Percentiles rank a stretch among this genome's conserved stretches.
These are phyloP conservation scores for Entrophospora sp. DNA, from an alignment of 192 early-diverging fungal species.

Conservation along the genomic window DNA sequence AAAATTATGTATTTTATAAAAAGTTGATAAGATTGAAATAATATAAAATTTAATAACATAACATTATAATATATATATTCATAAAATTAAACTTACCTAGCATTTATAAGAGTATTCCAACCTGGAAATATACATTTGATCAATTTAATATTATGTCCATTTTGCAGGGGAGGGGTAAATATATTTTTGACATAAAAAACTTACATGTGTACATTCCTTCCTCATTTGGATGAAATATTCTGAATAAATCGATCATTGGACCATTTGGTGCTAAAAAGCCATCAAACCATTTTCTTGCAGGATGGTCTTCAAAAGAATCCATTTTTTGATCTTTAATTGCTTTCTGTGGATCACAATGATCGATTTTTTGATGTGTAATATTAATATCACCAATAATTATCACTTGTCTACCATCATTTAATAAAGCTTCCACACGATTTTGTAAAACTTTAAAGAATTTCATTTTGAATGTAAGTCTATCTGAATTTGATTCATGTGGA, in stretches of 20 bases:
- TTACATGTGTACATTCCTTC: constrained; percentile 46
- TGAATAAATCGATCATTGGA: constrained; percentile 55
- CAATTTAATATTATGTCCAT: not conserved
- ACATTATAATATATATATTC: not conserved
- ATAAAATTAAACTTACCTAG: too few relatives aligned
- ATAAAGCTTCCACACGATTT: constrained; percentile 36
- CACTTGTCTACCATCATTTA: constrained; percentile 44
- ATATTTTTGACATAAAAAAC: not conserved
- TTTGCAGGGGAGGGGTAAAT: not conserved
- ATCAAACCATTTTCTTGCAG: constrained; percentile 57
- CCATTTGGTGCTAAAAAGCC: constrained; percentile 48
- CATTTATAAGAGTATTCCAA: constrained; percentile 70
- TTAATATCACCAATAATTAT: constrained; percentile 65
- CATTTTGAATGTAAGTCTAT: constrained; percentile 44
- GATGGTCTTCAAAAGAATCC: constrained; percentile 45
- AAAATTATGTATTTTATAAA: not conserved
- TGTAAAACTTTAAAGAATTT: constrained; percentile 40
- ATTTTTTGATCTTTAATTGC: constrained; percentile 45
- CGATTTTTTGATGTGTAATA: constrained; percentile 49
- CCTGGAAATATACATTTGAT: constrained; percentile 36
- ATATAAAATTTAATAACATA: not conserved
- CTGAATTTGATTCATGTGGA: constrained; percentile 43
- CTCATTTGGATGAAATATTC: constrained; percentile 51
- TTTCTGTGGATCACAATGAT: constrained; percentile 64
- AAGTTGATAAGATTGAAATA: not conserved